These are phyloP conservation scores for Scenedesmus sp. DNA, from an alignment of 163 green algal genomes.

Conservation along the genomic window DNA sequence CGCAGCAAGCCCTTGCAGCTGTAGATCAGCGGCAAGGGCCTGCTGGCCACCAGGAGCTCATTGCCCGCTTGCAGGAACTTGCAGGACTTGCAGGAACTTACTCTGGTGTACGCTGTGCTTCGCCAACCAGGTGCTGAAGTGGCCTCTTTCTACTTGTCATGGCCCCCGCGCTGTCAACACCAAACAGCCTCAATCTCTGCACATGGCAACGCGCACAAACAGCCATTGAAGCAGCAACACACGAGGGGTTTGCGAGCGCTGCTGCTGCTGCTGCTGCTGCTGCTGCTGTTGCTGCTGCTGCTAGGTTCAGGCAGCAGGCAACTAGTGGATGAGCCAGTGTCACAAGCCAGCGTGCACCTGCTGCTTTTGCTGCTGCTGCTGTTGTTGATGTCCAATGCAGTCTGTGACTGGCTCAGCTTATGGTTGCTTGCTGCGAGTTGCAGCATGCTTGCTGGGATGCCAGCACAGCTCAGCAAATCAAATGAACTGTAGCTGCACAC, in stretches of 20 bases:
- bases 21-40: no score
- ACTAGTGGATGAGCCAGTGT: no score
- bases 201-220: neutral
- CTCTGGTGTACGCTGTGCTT: neutral
- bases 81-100: neutral
- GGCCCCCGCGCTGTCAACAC: neutral
- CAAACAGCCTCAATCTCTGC: neutral
- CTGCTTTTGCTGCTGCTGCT: no score
- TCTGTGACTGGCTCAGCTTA: neutral
- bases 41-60: no score
- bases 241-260: neutral
- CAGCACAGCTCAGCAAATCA: neutral
- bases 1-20: neutral
- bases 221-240: neutral
- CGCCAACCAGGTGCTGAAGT: neutral
- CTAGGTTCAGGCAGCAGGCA: no score
- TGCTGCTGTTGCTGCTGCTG: no score
- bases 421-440: neutral
- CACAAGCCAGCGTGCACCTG: no score
- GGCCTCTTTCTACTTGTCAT: neutral
- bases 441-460: neutral
- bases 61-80: neutral
- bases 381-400: no score
- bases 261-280: no score
- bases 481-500: neutral